phyloP scores from a whole-genome alignment of 2,329 filamentous ascomycete species.

The Dothiorella sarmentorum region DNA sequence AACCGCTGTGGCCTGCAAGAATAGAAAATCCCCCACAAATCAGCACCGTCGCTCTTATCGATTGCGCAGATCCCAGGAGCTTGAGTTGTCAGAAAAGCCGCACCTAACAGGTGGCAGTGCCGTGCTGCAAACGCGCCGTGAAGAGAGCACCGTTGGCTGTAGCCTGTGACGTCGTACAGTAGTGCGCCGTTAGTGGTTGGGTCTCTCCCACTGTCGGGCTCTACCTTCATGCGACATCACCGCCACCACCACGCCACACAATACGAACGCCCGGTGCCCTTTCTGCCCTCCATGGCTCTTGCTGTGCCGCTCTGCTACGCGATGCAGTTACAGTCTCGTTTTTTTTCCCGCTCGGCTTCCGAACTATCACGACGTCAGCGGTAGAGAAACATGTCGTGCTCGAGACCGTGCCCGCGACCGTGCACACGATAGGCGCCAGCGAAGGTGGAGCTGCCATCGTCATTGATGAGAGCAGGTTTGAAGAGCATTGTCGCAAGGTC shows the following conservation, averaged over 20 bases:
- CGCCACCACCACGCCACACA: neutral
- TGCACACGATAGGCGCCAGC: constrained; percentile 1
- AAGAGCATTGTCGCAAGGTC: neutral
- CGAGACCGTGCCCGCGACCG: neutral
- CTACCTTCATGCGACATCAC: neutral
- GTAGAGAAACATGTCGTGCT: neutral
- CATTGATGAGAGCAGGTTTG: neutral
- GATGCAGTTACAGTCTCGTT: neutral
- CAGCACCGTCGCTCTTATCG: neutral
- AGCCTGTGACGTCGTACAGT: neutral
- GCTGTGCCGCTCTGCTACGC: neutral
- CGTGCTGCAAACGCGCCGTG: too few species aligned
- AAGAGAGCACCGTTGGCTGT: neutral
- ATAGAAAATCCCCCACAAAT: constrained; percentile 10
- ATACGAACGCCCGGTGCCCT: neutral
- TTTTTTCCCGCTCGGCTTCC: neutral
- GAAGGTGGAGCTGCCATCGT: neutral
- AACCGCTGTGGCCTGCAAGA: neutral
- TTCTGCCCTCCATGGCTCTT: too few species aligned
- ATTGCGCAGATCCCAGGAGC: constrained; percentile 14
- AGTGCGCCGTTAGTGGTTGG: neutral
- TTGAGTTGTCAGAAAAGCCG: too few species aligned
- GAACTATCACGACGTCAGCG: neutral
- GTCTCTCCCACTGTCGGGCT: neutral
- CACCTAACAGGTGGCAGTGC: too few species aligned